phyloP scores from a whole-genome alignment of 106 monocot species.

The Dendrobium officinale region DNA sequence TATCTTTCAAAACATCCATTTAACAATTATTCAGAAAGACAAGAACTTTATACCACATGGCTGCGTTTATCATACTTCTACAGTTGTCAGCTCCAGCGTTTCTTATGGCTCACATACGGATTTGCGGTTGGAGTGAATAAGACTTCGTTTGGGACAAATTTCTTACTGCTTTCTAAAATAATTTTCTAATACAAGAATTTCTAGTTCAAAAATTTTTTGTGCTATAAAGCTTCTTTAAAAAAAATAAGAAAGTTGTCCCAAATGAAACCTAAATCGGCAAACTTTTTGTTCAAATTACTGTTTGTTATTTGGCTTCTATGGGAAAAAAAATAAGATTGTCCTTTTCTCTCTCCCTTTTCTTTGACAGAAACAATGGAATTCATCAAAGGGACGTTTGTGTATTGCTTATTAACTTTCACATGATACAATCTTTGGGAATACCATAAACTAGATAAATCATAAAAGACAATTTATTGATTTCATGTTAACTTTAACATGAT shows the following conservation, averaged over 20 bases:
- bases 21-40: not conserved
- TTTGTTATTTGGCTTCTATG: too few species aligned
- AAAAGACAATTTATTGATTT: not conserved
- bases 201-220: too few species aligned
- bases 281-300: not conserved
- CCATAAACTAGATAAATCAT: not conserved
- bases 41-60: not conserved
- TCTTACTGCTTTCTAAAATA: too few species aligned
- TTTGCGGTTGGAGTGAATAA: not conserved
- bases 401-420: not conserved
- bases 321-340: too few species aligned
- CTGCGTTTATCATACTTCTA: not conserved
- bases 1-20: not conserved
- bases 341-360: not conserved
- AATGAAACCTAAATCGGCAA: not conserved
- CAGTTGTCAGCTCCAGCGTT: not conserved
- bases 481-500: not conserved
- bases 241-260: too few species aligned
- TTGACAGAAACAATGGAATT: not conserved
- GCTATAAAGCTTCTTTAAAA: too few species aligned
- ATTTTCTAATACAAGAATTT: too few species aligned
- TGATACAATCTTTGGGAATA: not conserved
- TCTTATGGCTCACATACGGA: not conserved
- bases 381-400: not conserved
- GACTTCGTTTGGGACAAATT: too few species aligned